A percentile compares a stretch with the other conserved stretches of the same genome.
phyloP scores from a whole-genome alignment of 1,139 yeast genomes.

The Suhomyces bokatorum region DNA sequence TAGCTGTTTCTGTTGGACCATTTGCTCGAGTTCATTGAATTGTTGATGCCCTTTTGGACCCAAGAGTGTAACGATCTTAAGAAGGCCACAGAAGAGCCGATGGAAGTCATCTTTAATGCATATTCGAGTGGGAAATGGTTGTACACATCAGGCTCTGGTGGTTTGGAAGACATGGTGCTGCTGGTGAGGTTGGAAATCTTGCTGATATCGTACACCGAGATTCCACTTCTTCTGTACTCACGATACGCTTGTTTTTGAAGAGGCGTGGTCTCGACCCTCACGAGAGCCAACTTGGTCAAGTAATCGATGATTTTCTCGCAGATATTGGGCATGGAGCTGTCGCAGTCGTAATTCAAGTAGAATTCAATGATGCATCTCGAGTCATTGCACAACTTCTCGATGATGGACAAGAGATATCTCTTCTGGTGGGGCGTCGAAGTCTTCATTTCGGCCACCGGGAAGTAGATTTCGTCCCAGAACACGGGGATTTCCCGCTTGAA shows the following conservation, averaged over 20 bases:
- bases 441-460: conserved; percentile 90
- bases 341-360: conserved; percentile 94
- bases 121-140: conserved; percentile 71
- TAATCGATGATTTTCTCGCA: conserved; percentile 82
- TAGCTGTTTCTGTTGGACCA: conserved; percentile 14
- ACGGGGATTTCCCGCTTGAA: conserved; percentile 94
- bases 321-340: conserved; percentile 75
- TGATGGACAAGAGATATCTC: conserved; percentile 74
- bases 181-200: conserved; percentile 77
- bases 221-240: conserved; percentile 59
- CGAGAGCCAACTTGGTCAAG: conserved; percentile 69
- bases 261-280: conserved; percentile 70
- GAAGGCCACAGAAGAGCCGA: conserved; percentile 80
- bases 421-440: conserved; percentile 92
- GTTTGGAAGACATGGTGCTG: conserved; percentile 59
- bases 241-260: conserved; percentile 66
- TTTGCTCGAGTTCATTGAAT: conserved; percentile 8
- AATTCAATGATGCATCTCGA: conserved; percentile 90
- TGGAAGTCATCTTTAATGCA: conserved; percentile 78
- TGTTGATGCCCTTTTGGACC: conserved; percentile 74
- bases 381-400: conserved; percentile 81
- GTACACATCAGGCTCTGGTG: conserved; percentile 60
- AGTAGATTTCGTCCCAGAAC: conserved; percentile 87
- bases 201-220: conserved; percentile 73
- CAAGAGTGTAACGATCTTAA: conserved; percentile 80